Conservation (phyloP, 176 grass and related monocot genomes). For the Otatea glauca region DNA sequence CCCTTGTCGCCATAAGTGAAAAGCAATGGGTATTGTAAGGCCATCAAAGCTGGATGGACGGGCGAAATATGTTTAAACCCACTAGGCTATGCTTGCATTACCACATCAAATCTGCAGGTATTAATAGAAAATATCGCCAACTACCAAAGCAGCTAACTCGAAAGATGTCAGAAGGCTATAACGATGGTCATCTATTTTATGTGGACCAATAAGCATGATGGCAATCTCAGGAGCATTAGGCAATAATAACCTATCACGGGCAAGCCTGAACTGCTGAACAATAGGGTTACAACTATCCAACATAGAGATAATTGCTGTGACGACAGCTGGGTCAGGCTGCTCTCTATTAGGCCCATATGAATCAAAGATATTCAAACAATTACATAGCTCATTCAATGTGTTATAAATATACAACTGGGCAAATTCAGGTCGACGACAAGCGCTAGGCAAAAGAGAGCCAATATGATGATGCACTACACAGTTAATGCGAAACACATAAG, state of each 20-base stretch:
- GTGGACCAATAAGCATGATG: neutral
- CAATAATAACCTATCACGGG: neutral
- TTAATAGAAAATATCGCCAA: neutral
- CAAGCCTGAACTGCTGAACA: neutral
- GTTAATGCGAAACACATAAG: too few relatives aligned
- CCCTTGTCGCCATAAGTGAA: neutral
- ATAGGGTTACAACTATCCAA: neutral
- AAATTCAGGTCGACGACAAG: too few relatives aligned
- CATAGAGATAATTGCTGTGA: neutral
- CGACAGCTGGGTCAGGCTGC: too few relatives aligned
- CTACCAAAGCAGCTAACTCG: neutral
- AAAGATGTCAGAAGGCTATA: neutral
- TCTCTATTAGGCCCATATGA: too few relatives aligned
- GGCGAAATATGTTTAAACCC: neutral
- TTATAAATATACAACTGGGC: too few relatives aligned
- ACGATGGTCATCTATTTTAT: fast-evolving
- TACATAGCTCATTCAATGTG: fast-evolving
- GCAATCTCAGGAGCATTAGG: neutral
- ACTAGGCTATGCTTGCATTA: neutral
- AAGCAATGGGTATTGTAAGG: neutral
- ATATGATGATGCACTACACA: too few relatives aligned
- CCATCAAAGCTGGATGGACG: neutral
- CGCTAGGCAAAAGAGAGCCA: too few relatives aligned
- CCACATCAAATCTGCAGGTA: neutral
- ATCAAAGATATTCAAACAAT: too few relatives aligned